These are phyloP conservation scores for Neoscytalidium dimidiatum DNA, from an alignment of 2,329 filamentous ascomycete genomes.

Conservation along the genomic window DNA sequence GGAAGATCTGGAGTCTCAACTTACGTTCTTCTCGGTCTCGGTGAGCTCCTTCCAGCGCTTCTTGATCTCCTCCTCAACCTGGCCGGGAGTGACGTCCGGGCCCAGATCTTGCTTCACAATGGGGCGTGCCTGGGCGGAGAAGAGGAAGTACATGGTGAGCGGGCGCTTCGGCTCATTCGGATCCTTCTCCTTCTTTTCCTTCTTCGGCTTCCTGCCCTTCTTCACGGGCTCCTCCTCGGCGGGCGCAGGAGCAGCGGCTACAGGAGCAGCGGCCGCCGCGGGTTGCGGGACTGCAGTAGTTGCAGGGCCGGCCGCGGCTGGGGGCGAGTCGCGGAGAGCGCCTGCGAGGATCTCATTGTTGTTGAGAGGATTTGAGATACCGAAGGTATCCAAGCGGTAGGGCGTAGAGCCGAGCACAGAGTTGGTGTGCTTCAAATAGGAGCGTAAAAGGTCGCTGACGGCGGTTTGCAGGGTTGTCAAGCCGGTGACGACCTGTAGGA, in stretches of 20 bases:
- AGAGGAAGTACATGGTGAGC: slow-evolving; percentile 92
- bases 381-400: slow-evolving; percentile 24
- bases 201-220: slow-evolving; percentile 68
- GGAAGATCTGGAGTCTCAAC: slow-evolving; percentile 23
- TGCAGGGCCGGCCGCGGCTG: slow-evolving; percentile 30
- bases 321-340: slow-evolving; percentile 28
- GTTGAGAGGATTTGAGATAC: slow-evolving; percentile 37
- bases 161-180: slow-evolving; percentile 94
- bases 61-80: slow-evolving; percentile 79
- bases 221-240: slow-evolving; percentile 23
- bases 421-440: slow-evolving; percentile 87
- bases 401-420: slow-evolving; percentile 60
- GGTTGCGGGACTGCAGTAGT: slow-evolving; percentile 25
- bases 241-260: slow-evolving; percentile 22
- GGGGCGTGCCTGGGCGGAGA: slow-evolving; percentile 83
- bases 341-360: slow-evolving; percentile 43
- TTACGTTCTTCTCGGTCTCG: slow-evolving; percentile 69
- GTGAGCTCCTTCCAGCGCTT: slow-evolving; percentile 81
- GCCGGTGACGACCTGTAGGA: slow-evolving; percentile 68
- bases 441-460: slow-evolving; percentile 75
- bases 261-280: slow-evolving; percentile 25
- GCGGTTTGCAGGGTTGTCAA: slow-evolving; percentile 74
- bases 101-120: slow-evolving; percentile 72
- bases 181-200: slow-evolving; percentile 75
- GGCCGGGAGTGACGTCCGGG: slow-evolving; percentile 56